These are phyloP conservation scores for Tricholoma bakamatsutake DNA, from an alignment of 768 basidiomycete species.

Conservation along the genomic window DNA sequence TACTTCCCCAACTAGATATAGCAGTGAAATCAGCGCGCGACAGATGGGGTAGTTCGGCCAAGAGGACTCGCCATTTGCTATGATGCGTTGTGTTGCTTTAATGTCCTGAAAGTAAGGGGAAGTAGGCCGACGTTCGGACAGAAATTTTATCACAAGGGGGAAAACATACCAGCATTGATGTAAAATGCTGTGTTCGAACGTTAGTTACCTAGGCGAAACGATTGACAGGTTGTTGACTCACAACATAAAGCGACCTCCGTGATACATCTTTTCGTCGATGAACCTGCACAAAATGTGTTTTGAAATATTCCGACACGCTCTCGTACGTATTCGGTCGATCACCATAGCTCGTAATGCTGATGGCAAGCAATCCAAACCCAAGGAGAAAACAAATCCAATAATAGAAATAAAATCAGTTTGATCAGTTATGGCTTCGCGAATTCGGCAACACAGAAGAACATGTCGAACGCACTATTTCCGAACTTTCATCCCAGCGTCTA, in stretches of 20 bases:
- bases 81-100: constrained; percentile 59
- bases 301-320: constrained; percentile 72
- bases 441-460: constrained; percentile 2
- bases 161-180: constrained; percentile 56
- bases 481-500: constrained; percentile 60
- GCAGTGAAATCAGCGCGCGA: not conserved
- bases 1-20: constrained; percentile 52
- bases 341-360: constrained; percentile 73
- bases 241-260: constrained; percentile 57
- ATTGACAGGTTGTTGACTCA: constrained; percentile 31
- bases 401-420: constrained; percentile 4
- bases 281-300: constrained; percentile 76
- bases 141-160: not conserved
- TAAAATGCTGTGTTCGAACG: constrained; percentile 47
- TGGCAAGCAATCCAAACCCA: not conserved
- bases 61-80: constrained; percentile 46
- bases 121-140: not conserved
- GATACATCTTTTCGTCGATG: constrained; percentile 61
- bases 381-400: not conserved
- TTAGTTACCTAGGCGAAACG: constrained; percentile 7
- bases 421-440: too few relatives aligned
- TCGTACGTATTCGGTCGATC: constrained; percentile 67
- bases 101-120: constrained; percentile 46
- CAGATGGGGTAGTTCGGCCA: not conserved
- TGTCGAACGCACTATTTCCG: constrained; percentile 62